Conservation (phyloP, 306 rosid genomes). For the Glycine latifolia region DNA sequence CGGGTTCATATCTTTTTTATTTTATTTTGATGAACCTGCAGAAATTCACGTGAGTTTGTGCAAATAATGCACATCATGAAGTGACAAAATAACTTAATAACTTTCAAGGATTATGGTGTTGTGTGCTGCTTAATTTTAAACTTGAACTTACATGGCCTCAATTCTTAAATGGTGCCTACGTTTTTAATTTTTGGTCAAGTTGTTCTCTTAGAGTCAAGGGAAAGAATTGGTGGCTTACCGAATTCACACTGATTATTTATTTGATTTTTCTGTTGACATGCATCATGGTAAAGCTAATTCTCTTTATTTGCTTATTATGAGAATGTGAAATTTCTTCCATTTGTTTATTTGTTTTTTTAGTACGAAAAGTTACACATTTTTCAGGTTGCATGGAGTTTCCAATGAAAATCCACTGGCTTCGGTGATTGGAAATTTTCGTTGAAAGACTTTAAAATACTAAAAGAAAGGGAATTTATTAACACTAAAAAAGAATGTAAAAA, state of each 20-base stretch:
- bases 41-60: no score
- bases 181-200: slow-evolving; percentile 57
- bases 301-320: neutral
- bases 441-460: no score
- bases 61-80: neutral
- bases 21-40: no score
- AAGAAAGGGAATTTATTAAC: no score
- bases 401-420: slow-evolving; percentile 93
- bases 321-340: neutral
- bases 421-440: slow-evolving; percentile 44
- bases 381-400: slow-evolving; percentile 96
- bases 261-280: slow-evolving; percentile 90
- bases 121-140: slow-evolving; percentile 10
- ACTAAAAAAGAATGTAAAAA: no score
- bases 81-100: neutral
- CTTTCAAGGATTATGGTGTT: neutral
- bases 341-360: neutral
- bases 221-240: slow-evolving; percentile 93
- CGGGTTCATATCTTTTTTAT: no score
- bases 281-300: slow-evolving; percentile 73
- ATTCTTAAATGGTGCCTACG: slow-evolving; percentile 25
- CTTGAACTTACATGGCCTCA: slow-evolving; percentile 3
- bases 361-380: slow-evolving; percentile 21
- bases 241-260: slow-evolving; percentile 80
- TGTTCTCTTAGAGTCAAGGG: slow-evolving; percentile 85